Conservation (phyloP, 371 early-diverging fungal genomes). For the Catenaria anguillulae region DNA sequence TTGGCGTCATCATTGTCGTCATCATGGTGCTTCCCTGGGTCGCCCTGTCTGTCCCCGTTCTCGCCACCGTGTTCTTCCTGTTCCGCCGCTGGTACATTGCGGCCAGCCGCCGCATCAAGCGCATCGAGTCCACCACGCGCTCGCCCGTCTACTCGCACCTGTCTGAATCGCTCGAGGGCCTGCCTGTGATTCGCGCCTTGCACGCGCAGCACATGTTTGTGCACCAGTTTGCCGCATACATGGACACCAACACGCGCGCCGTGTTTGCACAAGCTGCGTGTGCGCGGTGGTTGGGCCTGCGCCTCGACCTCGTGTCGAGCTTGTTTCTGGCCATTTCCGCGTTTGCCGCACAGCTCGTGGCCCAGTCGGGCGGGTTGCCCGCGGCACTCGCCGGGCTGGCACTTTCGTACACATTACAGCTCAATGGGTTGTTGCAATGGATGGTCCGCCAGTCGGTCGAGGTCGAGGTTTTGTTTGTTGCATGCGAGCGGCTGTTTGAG, state of each 20-base stretch:
- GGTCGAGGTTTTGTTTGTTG: constrained; percentile 72
- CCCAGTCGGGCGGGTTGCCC: background rate
- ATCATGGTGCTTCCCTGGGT: constrained; percentile 21
- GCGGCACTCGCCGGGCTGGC: constrained; percentile 66
- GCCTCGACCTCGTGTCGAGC: constrained; percentile 8
- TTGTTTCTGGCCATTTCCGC: constrained; percentile 4
- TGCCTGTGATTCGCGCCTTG: constrained; percentile 63
- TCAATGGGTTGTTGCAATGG: constrained; percentile 46
- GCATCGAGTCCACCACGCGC: constrained; percentile 28
- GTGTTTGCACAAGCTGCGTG: background rate
- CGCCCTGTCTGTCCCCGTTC: constrained; percentile 19
- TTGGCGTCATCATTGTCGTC: constrained; percentile 17
- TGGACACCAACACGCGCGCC: constrained; percentile 39
- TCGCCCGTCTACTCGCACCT: constrained; percentile 18
- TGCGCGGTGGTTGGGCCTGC: constrained; percentile 9
- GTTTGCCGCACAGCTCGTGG: background rate
- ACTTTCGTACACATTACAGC: constrained; percentile 38
- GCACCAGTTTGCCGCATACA: constrained; percentile 32
- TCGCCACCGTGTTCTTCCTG: constrained; percentile 15
- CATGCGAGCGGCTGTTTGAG: constrained; percentile 67
- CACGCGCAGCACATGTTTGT: constrained; percentile 42
- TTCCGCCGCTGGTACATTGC: constrained; percentile 19
- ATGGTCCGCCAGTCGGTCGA: constrained; percentile 55
- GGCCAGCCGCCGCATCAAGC: constrained; percentile 13
- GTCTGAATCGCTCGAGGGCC: constrained; percentile 31